Percentiles rank a stretch among this genome's conserved stretches.
Conservation (phyloP, 768 basidiomycete species). For the Steccherinum ochraceum region DNA sequence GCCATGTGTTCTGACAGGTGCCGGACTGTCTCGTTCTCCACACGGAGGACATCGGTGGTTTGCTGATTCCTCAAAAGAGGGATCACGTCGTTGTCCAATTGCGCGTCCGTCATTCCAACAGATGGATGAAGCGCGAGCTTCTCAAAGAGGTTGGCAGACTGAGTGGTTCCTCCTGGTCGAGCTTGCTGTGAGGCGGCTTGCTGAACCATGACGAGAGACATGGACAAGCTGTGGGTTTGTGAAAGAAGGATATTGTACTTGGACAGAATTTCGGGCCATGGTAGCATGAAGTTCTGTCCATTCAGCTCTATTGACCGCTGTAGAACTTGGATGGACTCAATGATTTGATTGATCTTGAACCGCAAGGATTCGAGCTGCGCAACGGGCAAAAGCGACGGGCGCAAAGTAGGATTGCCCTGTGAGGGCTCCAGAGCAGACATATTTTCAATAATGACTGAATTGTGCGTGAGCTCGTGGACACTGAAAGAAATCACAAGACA, state of each 20-base stretch:
- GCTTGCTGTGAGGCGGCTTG: constrained; percentile 4
- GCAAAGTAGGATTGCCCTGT: constrained; percentile 17
- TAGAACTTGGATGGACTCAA: constrained; percentile 65
- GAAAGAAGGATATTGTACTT: constrained; percentile 84
- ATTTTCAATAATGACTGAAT: no score
- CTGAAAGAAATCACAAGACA: no score
- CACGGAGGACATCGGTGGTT: constrained; percentile 65
- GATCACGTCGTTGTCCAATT: constrained; percentile 68
- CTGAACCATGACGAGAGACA: constrained; percentile 41
- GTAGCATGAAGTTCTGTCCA: constrained; percentile 54
- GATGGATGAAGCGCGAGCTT: constrained; percentile 64
- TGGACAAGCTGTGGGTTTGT: constrained; percentile 74
- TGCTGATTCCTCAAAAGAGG: constrained; percentile 75
- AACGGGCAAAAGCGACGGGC: constrained; percentile 42
- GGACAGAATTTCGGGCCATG: constrained; percentile 82
- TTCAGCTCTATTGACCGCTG: constrained; percentile 58
- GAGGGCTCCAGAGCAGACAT: no score
- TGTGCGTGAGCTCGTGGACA: no score
- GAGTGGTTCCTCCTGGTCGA: constrained; percentile 7
- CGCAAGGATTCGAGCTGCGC: constrained; percentile 70
- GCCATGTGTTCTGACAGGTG: constrained; percentile 62
- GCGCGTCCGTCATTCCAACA: constrained; percentile 49
- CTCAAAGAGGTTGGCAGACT: constrained; percentile 45
- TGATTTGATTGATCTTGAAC: constrained; percentile 73
- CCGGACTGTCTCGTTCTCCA: constrained; percentile 69